Conservation (phyloP, 306 rosid species). For the Arachis stenosperma region DNA sequence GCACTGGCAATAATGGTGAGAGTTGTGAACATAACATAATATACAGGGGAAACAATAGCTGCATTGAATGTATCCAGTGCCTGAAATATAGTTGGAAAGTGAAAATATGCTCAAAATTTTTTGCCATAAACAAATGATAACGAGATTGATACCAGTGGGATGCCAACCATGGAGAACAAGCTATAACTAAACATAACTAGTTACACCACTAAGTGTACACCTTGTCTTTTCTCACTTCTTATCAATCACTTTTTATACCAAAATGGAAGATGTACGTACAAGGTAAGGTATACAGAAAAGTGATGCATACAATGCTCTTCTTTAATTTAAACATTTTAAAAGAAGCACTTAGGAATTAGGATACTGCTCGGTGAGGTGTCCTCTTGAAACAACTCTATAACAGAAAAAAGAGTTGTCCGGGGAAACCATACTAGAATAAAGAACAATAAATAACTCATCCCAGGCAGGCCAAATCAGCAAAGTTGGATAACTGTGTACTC, state of each 20-base stretch:
- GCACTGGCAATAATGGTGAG: slow-evolving; percentile 85
- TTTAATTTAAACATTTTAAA: not conserved
- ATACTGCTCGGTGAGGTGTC: not conserved
- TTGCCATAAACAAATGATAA: slow-evolving; percentile 15
- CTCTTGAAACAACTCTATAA: slow-evolving; percentile 2
- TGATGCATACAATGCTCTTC: not conserved
- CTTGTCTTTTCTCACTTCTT: too few species aligned
- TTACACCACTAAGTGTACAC: not conserved
- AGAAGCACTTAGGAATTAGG: not conserved
- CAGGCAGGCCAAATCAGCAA: slow-evolving; percentile 27
- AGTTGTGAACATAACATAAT: slow-evolving; percentile 95
- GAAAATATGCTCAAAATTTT: slow-evolving; percentile 21
- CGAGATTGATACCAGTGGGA: slow-evolving; percentile 11
- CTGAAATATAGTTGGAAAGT: slow-evolving; percentile 49
- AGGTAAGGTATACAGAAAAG: not conserved
- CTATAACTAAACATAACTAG: not conserved
- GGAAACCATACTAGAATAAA: slow-evolving; percentile 12
- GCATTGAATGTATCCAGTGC: slow-evolving; percentile 89
- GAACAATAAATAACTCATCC: slow-evolving; percentile 24
- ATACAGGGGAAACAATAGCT: slow-evolving; percentile 84
- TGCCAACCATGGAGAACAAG: slow-evolving; percentile 12
- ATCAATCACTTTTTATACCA: too few species aligned
- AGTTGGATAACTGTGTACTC: slow-evolving; percentile 37
- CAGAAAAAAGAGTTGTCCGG: not conserved
- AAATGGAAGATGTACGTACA: too few species aligned